Percentiles rank a stretch among this genome's conserved stretches.
phyloP scores from a whole-genome alignment of 2,329 filamentous ascomycete genomes.

The Cercospora sesami region DNA sequence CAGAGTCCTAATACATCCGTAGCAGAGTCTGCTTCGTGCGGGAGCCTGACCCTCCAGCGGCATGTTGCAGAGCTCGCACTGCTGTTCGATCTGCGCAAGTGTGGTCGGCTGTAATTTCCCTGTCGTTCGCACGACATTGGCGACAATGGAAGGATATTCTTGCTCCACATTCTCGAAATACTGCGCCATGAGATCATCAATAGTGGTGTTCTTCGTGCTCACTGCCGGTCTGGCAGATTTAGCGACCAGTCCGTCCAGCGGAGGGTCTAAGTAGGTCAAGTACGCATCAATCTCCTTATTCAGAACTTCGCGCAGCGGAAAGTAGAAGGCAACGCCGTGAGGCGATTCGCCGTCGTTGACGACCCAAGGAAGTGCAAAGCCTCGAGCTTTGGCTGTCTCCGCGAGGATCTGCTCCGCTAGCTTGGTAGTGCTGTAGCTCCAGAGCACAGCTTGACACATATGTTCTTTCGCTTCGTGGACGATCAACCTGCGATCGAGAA shows the following conservation, averaged over 20 bases:
- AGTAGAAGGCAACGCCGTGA: slow-evolving; percentile 64
- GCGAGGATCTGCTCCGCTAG: slow-evolving; percentile 83
- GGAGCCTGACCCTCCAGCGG: slow-evolving; percentile 50
- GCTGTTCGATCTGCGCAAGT: slow-evolving; percentile 36
- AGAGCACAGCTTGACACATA: slow-evolving; percentile 69
- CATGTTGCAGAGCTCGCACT: slow-evolving; percentile 70
- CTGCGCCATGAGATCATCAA: slow-evolving; percentile 84
- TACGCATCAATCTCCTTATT: slow-evolving; percentile 76
- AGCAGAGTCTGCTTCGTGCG: slow-evolving; percentile 57
- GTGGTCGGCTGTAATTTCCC: slow-evolving; percentile 66
- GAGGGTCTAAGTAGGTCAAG: slow-evolving; percentile 43
- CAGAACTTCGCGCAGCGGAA: slow-evolving; percentile 81
- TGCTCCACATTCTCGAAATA: slow-evolving; percentile 86
- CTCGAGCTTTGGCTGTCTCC: slow-evolving; percentile 87
- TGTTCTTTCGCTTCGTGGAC: slow-evolving; percentile 61
- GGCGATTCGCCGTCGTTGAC: slow-evolving; percentile 71
- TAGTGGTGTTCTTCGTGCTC: slow-evolving; percentile 76
- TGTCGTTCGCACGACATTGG: slow-evolving; percentile 92
- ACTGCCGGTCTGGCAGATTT: slow-evolving; percentile 43
- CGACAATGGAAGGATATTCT: slow-evolving; percentile 85
- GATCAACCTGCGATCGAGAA: slow-evolving; percentile 72
- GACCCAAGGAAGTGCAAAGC: slow-evolving; percentile 78
- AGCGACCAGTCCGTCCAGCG: slow-evolving; percentile 43
- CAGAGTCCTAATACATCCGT: slow-evolving; percentile 60
- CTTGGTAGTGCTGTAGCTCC: slow-evolving; percentile 83